These are phyloP conservation scores for Xylariaceae sp. DNA, from an alignment of 2,329 filamentous ascomycete species.

Conservation along the genomic window DNA sequence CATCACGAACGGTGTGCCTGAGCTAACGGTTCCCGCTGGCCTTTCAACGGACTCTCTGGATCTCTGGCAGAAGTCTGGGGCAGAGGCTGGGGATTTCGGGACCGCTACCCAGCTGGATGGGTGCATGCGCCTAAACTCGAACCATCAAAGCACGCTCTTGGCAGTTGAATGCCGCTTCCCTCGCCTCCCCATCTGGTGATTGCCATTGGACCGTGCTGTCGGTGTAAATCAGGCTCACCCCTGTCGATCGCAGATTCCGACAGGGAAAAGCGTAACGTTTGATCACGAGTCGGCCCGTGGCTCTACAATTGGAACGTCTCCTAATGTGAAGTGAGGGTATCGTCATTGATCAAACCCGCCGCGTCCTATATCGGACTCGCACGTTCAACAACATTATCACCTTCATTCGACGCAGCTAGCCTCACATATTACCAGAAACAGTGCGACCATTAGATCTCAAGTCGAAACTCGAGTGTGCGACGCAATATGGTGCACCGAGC, in stretches of 20 bases:
- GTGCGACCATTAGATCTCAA: no score
- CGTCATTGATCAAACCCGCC: neutral
- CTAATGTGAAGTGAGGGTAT: neutral
- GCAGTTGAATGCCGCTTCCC: neutral
- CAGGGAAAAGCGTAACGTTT: conserved; percentile 15
- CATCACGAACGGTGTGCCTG: neutral
- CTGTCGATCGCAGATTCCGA: neutral
- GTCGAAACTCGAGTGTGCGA: no score
- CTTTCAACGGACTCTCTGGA: no score
- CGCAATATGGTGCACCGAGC: no score
- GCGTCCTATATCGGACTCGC: no score
- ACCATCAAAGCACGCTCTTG: neutral
- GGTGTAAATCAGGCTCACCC: neutral
- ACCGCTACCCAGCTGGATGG: neutral
- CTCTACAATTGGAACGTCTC: conserved; percentile 7
- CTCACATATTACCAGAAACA: no score
- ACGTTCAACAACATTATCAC: conserved; percentile 1
- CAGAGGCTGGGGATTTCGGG: no score
- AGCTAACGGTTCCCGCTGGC: no score
- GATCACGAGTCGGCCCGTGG: conserved; percentile 8
- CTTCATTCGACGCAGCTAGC: neutral
- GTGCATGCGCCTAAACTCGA: neutral
- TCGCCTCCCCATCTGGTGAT: neutral
- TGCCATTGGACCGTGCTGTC: neutral
- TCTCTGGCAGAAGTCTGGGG: no score